Conservation (phyloP, 345 rosid species). For the Rhizophora apiculata region DNA sequence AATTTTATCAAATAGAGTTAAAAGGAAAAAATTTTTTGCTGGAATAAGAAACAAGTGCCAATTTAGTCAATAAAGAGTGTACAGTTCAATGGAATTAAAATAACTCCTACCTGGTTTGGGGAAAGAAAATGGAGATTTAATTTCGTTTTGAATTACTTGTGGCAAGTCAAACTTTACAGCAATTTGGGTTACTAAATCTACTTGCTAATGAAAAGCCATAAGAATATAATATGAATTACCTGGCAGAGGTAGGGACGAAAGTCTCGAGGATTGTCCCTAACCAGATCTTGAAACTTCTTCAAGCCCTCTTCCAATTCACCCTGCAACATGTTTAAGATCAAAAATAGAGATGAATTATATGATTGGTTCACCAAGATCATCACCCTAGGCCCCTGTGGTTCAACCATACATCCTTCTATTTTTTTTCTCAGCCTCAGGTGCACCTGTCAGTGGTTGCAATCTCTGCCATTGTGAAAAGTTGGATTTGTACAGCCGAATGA, state of each 20-base stretch:
- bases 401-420: not conserved
- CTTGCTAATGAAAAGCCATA: not conserved
- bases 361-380: not conserved
- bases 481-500: no score
- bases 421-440: not conserved
- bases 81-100: no score
- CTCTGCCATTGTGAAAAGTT: not conserved
- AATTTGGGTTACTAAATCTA: not conserved
- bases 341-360: not conserved
- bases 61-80: no score
- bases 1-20: no score
- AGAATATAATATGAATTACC: slow-evolving; percentile 32
- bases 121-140: no score
- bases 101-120: no score
- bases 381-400: slow-evolving; percentile 3
- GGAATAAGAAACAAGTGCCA: no score
- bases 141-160: not conserved
- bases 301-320: slow-evolving; percentile 72
- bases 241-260: slow-evolving; percentile 95
- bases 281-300: slow-evolving; percentile 66
- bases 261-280: slow-evolving; percentile 79
- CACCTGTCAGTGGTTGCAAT: not conserved
- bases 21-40: no score
- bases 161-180: not conserved
- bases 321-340: slow-evolving; percentile 32